Evolutionary conservation across 257 asterid species (phyloP).

Genomic region (Echium plantagineum): DNA sequence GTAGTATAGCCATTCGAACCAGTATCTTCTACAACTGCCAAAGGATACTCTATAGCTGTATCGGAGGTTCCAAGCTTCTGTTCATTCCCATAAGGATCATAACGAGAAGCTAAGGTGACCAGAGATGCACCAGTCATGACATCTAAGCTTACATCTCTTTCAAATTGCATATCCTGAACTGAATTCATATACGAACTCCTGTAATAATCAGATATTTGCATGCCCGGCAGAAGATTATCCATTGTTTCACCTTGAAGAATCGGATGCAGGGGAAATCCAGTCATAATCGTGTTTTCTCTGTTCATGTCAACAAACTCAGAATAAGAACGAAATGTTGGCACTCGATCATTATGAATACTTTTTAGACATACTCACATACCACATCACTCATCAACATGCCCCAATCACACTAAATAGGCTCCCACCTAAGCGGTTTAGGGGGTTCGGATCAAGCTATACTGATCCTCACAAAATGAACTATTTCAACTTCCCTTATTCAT

Average conservation of each 20-base stretch:
- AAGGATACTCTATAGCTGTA: slow-evolving; percentile 18
- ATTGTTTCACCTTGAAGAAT: slow-evolving; percentile 24
- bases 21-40: slow-evolving; percentile 16
- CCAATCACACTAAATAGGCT: too few relatives aligned
- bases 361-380: slow-evolving; percentile 2
- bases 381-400: background rate
- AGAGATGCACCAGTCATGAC: slow-evolving; percentile 15
- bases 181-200: slow-evolving; percentile 11
- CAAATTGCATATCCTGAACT: slow-evolving; percentile 13
- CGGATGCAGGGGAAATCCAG: slow-evolving; percentile 28
- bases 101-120: slow-evolving; percentile 20
- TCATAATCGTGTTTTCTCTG: slow-evolving; percentile 20
- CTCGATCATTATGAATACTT: slow-evolving; percentile 19
- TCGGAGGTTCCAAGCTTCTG: slow-evolving; percentile 14
- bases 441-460: too few relatives aligned
- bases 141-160: background rate
- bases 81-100: slow-evolving; percentile 14
- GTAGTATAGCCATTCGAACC: slow-evolving; percentile 10
- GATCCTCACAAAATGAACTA: too few relatives aligned
- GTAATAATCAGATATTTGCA: slow-evolving; percentile 11
- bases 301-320: slow-evolving; percentile 16
- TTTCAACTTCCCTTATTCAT: too few relatives aligned
- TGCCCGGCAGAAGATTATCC: slow-evolving; percentile 18
- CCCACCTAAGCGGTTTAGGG: too few relatives aligned
- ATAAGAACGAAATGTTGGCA: slow-evolving; percentile 16